Conservation (phyloP, 2,329 filamentous ascomycete species). For the Talaromyces sp. region DNA sequence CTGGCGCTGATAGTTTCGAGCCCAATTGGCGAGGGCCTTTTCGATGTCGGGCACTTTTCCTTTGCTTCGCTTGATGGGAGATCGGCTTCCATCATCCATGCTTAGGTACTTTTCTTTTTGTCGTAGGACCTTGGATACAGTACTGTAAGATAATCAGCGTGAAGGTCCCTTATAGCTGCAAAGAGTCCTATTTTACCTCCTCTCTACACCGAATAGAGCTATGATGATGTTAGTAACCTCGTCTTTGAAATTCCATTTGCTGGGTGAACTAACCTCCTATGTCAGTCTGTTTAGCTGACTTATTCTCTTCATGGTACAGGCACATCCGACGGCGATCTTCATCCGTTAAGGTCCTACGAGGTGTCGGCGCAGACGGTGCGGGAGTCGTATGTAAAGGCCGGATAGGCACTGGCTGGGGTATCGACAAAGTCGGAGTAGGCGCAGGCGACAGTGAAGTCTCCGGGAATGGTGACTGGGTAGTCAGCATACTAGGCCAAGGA, state of each 20-base stretch:
- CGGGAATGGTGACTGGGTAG: slow-evolving; percentile 64
- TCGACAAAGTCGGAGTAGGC: slow-evolving; percentile 47
- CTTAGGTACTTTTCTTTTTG: slow-evolving; percentile 93
- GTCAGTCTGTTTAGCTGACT: slow-evolving; percentile 88
- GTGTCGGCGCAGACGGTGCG: slow-evolving; percentile 55
- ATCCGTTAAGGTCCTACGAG: slow-evolving; percentile 84
- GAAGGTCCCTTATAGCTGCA: slow-evolving; percentile 8
- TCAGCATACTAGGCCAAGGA: slow-evolving; percentile 76
- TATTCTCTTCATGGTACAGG: slow-evolving; percentile 85
- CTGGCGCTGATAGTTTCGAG: slow-evolving; percentile 73
- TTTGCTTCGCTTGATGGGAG: slow-evolving; percentile 77
- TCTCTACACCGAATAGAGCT: slow-evolving; percentile 91
- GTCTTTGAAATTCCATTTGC: neutral
- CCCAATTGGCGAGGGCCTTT: slow-evolving; percentile 82
- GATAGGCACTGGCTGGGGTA: slow-evolving; percentile 50
- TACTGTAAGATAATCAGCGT: slow-evolving; percentile 56
- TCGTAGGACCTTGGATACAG: slow-evolving; percentile 94
- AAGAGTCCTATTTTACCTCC: slow-evolving; percentile 65
- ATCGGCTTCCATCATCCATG: slow-evolving; percentile 72
- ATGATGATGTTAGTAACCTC: slow-evolving; percentile 22
- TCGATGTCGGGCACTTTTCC: slow-evolving; percentile 89
- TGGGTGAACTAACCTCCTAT: slow-evolving; percentile 65
- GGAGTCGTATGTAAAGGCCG: slow-evolving; percentile 27
- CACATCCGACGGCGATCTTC: slow-evolving; percentile 91
- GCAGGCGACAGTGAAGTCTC: slow-evolving; percentile 59